phyloP scores from a whole-genome alignment of 805 yeast species.

The Ogataea angusta region DNA sequence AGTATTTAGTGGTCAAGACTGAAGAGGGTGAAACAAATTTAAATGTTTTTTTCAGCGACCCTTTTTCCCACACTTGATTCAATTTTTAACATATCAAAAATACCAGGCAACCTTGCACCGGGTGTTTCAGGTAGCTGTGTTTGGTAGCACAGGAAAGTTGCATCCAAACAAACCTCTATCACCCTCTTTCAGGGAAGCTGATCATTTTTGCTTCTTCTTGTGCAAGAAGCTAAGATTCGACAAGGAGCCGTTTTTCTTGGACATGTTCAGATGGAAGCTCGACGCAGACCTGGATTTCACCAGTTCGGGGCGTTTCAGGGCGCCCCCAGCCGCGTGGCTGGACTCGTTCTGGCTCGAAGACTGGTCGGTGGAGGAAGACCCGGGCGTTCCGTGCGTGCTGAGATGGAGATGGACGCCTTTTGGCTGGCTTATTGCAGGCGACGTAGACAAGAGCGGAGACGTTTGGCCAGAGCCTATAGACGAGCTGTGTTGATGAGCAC shows the following conservation, averaged over 20 bases:
- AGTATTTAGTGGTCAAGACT: neutral
- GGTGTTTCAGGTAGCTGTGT: neutral
- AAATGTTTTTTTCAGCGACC: conserved; percentile 9
- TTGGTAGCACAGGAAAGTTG: neutral
- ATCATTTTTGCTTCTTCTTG: conserved; percentile 13
- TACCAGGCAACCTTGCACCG: conserved; percentile 6
- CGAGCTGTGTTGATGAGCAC: conserved; percentile 2
- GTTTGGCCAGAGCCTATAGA: conserved; percentile 5
- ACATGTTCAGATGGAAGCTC: conserved; percentile 17
- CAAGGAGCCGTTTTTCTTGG: conserved; percentile 27
- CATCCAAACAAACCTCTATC: too few species aligned
- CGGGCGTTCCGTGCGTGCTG: neutral
- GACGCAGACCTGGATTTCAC: conserved; percentile 17
- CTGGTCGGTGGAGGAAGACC: conserved; percentile 2
- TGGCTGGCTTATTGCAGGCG: conserved; percentile 5
- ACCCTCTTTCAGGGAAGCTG: neutral
- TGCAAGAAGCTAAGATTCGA: conserved; percentile 25
- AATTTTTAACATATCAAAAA: conserved; percentile 15
- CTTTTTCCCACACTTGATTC: conserved; percentile 15
- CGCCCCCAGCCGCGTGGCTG: neutral
- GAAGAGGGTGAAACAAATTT: conserved; percentile 8
- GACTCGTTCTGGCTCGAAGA: conserved; percentile 3
- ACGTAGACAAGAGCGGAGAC: conserved; percentile 1
- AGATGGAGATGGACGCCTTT: conserved; percentile 11
- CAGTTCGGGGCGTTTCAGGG: conserved; percentile 20